These are phyloP conservation scores for Pisolithus marmoratus DNA, from an alignment of 768 basidiomycete genomes.

Conservation along the genomic window DNA sequence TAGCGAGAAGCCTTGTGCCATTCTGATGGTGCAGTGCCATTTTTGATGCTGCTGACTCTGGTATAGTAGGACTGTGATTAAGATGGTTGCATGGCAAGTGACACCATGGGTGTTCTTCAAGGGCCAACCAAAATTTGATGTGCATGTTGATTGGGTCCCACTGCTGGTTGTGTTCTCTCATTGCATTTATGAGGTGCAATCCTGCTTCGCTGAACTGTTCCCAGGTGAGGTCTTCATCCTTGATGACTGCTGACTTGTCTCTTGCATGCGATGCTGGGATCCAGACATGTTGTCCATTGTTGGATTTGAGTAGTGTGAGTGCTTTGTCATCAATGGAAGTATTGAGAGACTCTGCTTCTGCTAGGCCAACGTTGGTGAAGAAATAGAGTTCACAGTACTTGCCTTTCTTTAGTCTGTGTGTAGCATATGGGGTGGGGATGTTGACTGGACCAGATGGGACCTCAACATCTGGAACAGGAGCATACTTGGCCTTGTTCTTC, in stretches of 20 bases:
- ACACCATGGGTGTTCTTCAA: constrained; percentile 4
- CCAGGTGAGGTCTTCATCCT: constrained; percentile 5
- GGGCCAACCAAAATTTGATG: constrained; percentile 5
- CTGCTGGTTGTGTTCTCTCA: constrained; percentile 7
- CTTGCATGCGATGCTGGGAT: background rate
- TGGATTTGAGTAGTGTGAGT: too few relatives aligned
- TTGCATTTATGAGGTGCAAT: constrained; percentile 4
- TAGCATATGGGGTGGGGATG: background rate
- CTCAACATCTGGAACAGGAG: too few relatives aligned
- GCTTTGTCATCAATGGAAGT: background rate
- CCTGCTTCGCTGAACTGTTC: constrained; percentile 11
- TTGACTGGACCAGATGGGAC: background rate
- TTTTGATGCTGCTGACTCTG: constrained; percentile 11
- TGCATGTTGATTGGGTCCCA: background rate
- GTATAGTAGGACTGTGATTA: constrained; percentile 8
- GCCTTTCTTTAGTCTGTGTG: too few relatives aligned
- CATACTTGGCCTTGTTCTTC: too few relatives aligned
- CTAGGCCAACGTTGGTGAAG: constrained; percentile 12
- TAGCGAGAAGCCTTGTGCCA: background rate
- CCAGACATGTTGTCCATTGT: too few relatives aligned
- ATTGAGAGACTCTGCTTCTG: background rate
- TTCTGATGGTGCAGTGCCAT: background rate
- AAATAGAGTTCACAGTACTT: constrained; percentile 9
- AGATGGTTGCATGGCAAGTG: background rate
- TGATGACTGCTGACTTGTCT: background rate